Percentiles rank a stretch among this genome's conserved stretches.
Evolutionary conservation across 2,329 filamentous ascomycete genomes (phyloP).

Genomic region (Neopestalotiopsis sp.): DNA sequence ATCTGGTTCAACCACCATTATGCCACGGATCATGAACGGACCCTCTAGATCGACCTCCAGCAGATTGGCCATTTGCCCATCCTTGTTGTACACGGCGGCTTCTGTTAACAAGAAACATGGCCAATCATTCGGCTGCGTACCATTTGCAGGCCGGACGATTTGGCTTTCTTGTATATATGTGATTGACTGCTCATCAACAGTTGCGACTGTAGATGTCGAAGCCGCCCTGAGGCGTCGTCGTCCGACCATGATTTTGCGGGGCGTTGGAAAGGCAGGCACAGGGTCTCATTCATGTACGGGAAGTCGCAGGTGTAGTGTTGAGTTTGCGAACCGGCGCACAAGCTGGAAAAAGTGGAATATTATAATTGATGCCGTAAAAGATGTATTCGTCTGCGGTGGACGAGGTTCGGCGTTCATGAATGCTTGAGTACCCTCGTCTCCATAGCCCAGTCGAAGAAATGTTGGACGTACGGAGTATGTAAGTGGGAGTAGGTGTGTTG

Average conservation of each 20-base stretch:
- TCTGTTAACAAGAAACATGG: conserved; percentile 67
- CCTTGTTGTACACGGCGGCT: conserved; percentile 61
- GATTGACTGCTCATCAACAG: conserved; percentile 42
- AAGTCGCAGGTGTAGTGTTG: conserved; percentile 26
- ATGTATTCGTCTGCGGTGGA: too few relatives aligned
- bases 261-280: neutral
- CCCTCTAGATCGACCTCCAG: conserved; percentile 64
- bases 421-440: neutral
- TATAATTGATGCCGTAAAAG: neutral
- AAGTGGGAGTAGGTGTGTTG: neutral
- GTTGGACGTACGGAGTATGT: neutral
- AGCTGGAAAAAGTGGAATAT: neutral
- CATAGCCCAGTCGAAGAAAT: neutral
- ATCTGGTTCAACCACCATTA: conserved; percentile 56
- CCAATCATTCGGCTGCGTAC: conserved; percentile 56
- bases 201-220: conserved; percentile 53
- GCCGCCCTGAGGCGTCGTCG: conserved; percentile 43
- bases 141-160: conserved; percentile 41
- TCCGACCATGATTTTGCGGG: conserved; percentile 39
- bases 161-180: conserved; percentile 39
- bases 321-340: neutral
- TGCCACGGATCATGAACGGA: conserved; percentile 67
- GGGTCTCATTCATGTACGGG: conserved; percentile 37
- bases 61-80: conserved; percentile 65
- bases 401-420: neutral